Percentiles rank a stretch among this genome's conserved stretches.
These are phyloP conservation scores for Rhypophila decipiens DNA, from an alignment of 495 filamentous ascomycete genomes.

Conservation along the genomic window DNA sequence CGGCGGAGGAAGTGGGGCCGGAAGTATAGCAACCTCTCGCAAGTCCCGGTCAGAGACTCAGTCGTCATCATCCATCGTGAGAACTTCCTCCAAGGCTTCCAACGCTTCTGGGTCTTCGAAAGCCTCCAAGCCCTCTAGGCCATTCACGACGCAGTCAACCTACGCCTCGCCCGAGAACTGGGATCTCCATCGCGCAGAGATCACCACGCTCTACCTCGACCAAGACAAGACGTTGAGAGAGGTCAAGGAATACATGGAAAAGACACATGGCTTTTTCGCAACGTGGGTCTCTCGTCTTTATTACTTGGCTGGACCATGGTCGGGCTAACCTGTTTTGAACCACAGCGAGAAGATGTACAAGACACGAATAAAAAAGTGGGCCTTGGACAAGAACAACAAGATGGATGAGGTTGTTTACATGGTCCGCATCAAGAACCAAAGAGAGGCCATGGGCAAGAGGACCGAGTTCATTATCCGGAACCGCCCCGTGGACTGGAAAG, in stretches of 20 bases:
- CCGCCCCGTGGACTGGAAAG: slow-evolving; percentile 25
- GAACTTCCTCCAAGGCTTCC: neutral
- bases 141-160: neutral
- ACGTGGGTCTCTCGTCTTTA: slow-evolving; percentile 24
- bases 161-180: slow-evolving; percentile 13
- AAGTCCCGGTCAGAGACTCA: neutral
- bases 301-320: neutral
- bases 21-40: neutral
- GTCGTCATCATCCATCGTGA: neutral
- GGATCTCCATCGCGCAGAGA: slow-evolving; percentile 12
- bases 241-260: slow-evolving; percentile 36
- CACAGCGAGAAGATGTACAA: slow-evolving; percentile 40
- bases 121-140: neutral
- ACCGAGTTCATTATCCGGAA: slow-evolving; percentile 28
- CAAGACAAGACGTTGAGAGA: slow-evolving; percentile 33
- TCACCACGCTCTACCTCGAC: slow-evolving; percentile 29
- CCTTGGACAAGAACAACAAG: slow-evolving; percentile 39
- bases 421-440: slow-evolving; percentile 25
- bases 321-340: neutral
- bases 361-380: slow-evolving; percentile 37
- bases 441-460: slow-evolving; percentile 24
- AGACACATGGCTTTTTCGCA: slow-evolving; percentile 29
- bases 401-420: slow-evolving; percentile 30
- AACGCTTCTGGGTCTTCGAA: neutral
- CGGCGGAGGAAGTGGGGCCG: neutral